Percentiles rank a stretch among this genome's conserved stretches.
Conservation (phyloP, 2,329 filamentous ascomycete genomes). For the Orbilia brochopaga region DNA sequence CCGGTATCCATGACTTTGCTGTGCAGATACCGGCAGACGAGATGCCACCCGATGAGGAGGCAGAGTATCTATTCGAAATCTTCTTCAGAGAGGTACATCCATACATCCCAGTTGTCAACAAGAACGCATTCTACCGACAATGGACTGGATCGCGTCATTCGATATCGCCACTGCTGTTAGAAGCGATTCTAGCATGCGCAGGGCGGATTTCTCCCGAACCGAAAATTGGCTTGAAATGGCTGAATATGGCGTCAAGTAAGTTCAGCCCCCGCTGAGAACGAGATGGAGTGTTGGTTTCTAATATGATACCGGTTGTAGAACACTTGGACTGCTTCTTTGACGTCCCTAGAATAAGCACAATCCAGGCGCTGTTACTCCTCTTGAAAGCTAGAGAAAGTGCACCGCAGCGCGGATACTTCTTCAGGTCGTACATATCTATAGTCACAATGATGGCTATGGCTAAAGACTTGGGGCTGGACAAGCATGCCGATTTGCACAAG, state of each 20-base stretch:
- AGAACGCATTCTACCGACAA: constrained; percentile 80
- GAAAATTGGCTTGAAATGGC: constrained; percentile 86
- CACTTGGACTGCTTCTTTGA: constrained; percentile 95
- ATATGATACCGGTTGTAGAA: constrained; percentile 62
- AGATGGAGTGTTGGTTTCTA: constrained; percentile 19
- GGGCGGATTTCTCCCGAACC: constrained; percentile 82
- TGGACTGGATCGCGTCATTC: constrained; percentile 83
- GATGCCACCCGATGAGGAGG: constrained; percentile 86
- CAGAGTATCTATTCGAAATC: constrained; percentile 82
- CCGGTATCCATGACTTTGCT: constrained; percentile 56
- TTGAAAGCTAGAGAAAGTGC: constrained; percentile 90
- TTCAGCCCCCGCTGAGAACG: constrained; percentile 38
- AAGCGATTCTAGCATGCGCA: constrained; percentile 89
- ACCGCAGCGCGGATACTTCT: constrained; percentile 93
- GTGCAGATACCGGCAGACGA: constrained; percentile 78
- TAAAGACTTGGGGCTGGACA: constrained; percentile 86
- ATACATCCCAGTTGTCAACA: constrained; percentile 88
- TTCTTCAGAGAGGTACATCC: constrained; percentile 91
- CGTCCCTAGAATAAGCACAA: constrained; percentile 83
- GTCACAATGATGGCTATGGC: constrained; percentile 92
- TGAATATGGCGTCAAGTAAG: constrained; percentile 83
- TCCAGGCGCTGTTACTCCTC: constrained; percentile 85
- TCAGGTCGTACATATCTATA: constrained; percentile 94
- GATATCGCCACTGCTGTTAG: constrained; percentile 85
- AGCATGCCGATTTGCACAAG: constrained; percentile 80